Base-by-base conservation (phyloP, 148 eudicot species). In the Rhododendron henanense region DNA sequence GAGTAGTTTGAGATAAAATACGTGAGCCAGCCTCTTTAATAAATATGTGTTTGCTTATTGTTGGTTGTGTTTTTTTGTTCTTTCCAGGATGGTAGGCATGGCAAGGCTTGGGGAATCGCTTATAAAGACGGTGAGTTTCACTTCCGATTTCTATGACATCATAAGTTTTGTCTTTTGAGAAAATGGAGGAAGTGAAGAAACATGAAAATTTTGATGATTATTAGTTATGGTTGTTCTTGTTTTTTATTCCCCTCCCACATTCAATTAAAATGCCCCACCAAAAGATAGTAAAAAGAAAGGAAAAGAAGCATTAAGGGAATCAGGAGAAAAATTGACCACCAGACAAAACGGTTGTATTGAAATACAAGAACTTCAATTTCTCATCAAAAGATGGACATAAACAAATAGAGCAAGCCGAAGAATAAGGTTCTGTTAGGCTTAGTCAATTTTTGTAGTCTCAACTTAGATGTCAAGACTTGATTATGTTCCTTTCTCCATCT, bases 61-160 rank as follows among this genome's bases (percentile, higher is more conserved):
- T 53, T n/a, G 69, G 77, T 59, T 86, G 83, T 18, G 21, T 33
- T 39, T 35, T 55, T 2, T 31, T 81, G 14, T 33, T 10, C 39
- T 84, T 78, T 90, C 90, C 91, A 96, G 98, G 98, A 94, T 87
- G 99, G 99, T 39, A 89, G 91, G 79, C 99, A 97, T 82, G 99
- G 99, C 63, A 95, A 97, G 88, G 99, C 98, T 82, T 97, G 99
- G 99, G 99, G 99, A 53, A 87, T 93, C 83, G 98, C 94, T 84
- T 90, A 90, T 82, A 92, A 87, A 88, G 93, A 93, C 50, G 99
- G 98, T 97, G 79, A 89, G 94, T 93, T 78, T 35, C 33, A 4
- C 33, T 82, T 67, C 45, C 28, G 25, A 8, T 79, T 21, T 84
- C 53, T 14, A 5, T 13, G 50, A 4, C 45, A 19, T 37, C 6